Evolutionary conservation across 78 protist species (phyloP).

Genomic region (Protostelium mycophagum): DNA sequence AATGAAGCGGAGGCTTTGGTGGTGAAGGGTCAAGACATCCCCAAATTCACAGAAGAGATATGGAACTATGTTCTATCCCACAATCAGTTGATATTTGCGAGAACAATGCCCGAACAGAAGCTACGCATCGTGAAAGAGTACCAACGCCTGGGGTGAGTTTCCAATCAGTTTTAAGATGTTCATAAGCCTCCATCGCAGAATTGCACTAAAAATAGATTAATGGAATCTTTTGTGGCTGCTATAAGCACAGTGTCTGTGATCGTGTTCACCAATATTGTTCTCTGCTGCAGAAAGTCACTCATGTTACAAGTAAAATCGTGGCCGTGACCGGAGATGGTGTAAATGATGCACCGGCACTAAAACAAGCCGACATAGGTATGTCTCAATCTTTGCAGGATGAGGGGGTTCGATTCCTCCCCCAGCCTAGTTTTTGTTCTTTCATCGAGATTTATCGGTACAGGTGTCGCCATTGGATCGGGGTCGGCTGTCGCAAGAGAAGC

Average conservation of each 20-base stretch:
- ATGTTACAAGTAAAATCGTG: constrained; percentile 16
- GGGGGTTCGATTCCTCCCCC: no score
- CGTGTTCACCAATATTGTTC: no score
- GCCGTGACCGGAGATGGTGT: constrained; percentile 93
- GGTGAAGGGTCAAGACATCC: constrained; percentile 24
- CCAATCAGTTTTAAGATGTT: no score
- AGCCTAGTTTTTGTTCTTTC: no score
- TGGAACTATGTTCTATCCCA: constrained; percentile 24
- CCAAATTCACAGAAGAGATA: constrained; percentile 12
- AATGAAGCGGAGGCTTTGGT: constrained; percentile 1
- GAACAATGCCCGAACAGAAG: constrained; percentile 89
- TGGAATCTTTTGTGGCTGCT: no score
- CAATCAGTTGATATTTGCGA: constrained; percentile 45
- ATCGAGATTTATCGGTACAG: no score
- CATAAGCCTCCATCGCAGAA: no score
- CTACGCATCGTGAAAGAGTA: constrained; percentile 74
- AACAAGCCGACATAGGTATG: constrained; percentile 88
- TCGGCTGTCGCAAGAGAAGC: constrained; percentile 89
- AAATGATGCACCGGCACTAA: constrained; percentile 92
- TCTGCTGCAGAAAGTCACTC: no score
- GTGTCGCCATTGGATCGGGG: constrained; percentile 94
- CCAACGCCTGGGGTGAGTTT: constrained; percentile 56
- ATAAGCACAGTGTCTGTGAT: no score
- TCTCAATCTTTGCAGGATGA: no score
- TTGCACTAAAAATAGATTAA: no score